Base-by-base conservation (phyloP, 23 red algal genomes). In the Gracilaria vermiculophylla region DNA sequence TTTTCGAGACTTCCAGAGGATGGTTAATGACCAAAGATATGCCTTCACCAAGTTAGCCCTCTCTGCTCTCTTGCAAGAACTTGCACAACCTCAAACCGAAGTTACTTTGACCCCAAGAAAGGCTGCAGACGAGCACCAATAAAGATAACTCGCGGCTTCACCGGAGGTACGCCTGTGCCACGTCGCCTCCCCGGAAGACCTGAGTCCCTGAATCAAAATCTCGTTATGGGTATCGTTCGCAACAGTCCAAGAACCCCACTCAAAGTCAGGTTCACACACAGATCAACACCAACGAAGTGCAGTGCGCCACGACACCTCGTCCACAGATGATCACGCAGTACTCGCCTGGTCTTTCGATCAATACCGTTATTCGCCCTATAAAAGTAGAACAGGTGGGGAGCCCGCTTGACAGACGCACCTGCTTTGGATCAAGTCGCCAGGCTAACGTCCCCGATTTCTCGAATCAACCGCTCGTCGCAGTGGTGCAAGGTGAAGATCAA, bases 21-120 rank as follows among this genome's bases (percentile, higher is more conserved):
- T 66, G 61, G 61, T 66, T 66, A 66, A 66, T 66, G 61, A 66
- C 61, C 61, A 66, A 66, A 66, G 6, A 66, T 66, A 66, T 66
- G 61, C 23, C 61, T 16, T 66, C 61, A 66, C 61, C 61, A 66
- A n/a, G 11, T 66, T 32, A 32, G 34, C 6, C 61, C 61, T 21
- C 15, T 66, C 61, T 66, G 61, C 24, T 33, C 61, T 37, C 61
- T 66, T 32, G 15, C 61, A 66, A 66, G 61, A 66, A 66, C 61
- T 66, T 66, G 61, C 61, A 23, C 61, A 2, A 66, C 61, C 61
- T 66, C 61, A 37, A 66, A 66, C 61, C 34, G 61, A 4, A 66
- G 61, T 23, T 66, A 66, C 33, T 66, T 2, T 66, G 61, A 37
- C 33, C 27, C 61, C 61, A 66, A 66, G 33, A 16, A 32, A 10